Conservation (phyloP, 2,329 filamentous ascomycete species). For the Rasamsonia emersonii region DNA sequence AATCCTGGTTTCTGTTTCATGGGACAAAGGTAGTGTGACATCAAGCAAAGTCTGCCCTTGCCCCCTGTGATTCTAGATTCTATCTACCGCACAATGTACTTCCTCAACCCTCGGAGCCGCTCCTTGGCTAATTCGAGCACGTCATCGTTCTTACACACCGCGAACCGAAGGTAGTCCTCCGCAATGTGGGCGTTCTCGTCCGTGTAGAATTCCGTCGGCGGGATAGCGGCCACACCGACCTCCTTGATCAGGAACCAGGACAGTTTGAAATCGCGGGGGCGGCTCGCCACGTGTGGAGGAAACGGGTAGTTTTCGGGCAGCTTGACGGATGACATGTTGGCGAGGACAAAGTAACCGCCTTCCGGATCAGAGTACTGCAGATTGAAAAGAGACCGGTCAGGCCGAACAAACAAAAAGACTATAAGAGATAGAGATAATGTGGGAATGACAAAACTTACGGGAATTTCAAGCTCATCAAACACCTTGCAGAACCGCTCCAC, state of each 20-base stretch:
- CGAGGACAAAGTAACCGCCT: constrained; percentile 94
- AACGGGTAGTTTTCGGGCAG: constrained; percentile 79
- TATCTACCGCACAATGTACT: constrained; percentile 49
- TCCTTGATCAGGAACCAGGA: constrained; percentile 97
- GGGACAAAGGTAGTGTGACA: too few species aligned
- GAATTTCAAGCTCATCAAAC: constrained; percentile 65
- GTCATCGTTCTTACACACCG: constrained; percentile 90
- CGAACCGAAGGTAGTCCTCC: constrained; percentile 89
- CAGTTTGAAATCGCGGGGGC: constrained; percentile 88
- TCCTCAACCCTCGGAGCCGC: constrained; percentile 61
- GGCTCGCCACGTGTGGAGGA: constrained; percentile 74
- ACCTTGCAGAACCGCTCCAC: constrained; percentile 78
- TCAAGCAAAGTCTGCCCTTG: too few species aligned
- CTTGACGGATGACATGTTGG: constrained; percentile 82
- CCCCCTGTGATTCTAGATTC: neutral
- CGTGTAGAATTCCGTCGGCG: constrained; percentile 95
- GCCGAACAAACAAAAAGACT: neutral
- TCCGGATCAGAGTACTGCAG: constrained; percentile 74
- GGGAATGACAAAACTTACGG: constrained; percentile 30
- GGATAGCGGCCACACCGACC: constrained; percentile 89
- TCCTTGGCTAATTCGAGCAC: constrained; percentile 73
- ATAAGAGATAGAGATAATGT: constrained; percentile 1
- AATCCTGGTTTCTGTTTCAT: too few species aligned
- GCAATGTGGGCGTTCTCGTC: constrained; percentile 72
- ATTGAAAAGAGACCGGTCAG: constrained; percentile 5